Evolutionary conservation across 2,329 filamentous ascomycete genomes (phyloP).

Genomic region (Dactylellina haptotyla): DNA sequence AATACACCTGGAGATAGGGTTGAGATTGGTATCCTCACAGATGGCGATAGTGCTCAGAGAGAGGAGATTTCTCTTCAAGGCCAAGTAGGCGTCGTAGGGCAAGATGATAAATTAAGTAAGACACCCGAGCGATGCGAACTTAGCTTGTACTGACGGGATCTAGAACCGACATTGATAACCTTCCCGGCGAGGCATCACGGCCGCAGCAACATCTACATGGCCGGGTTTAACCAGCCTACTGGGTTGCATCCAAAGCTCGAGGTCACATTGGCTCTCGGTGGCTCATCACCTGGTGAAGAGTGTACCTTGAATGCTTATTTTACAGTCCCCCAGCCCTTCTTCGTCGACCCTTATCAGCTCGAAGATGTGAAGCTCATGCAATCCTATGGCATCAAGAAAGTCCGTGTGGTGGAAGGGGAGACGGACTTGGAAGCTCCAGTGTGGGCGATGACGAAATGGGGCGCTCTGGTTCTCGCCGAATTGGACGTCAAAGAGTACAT

Average conservation of each 20-base stretch:
- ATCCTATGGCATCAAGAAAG: conserved; percentile 55
- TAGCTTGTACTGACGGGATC: conserved; percentile 12
- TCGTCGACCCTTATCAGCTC: conserved; percentile 58
- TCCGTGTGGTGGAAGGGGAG: conserved; percentile 55
- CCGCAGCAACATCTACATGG: conserved; percentile 50
- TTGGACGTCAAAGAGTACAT: conserved; percentile 48
- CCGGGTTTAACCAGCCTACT: conserved; percentile 54
- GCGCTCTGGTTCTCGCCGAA: conserved; percentile 55
- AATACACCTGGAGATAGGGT: conserved; percentile 21
- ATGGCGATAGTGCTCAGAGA: conserved; percentile 41
- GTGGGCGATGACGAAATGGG: conserved; percentile 56
- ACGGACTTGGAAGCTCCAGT: conserved; percentile 58
- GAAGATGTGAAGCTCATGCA: conserved; percentile 54
- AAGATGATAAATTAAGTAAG: conserved; percentile 54
- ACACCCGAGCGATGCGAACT: not conserved
- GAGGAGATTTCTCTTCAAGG: conserved; percentile 55
- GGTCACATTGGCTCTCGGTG: conserved; percentile 48
- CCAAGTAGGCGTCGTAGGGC: conserved; percentile 53
- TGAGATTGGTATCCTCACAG: conserved; percentile 55
- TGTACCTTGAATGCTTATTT: conserved; percentile 58
- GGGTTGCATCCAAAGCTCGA: conserved; percentile 57
- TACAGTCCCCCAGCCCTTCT: conserved; percentile 55
- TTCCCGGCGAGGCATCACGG: conserved; percentile 57
- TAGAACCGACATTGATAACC: conserved; percentile 55
- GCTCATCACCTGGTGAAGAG: conserved; percentile 28